These are phyloP conservation scores for Leucaena leucocephala DNA, from an alignment of 306 rosid genomes.

Conservation along the genomic window DNA sequence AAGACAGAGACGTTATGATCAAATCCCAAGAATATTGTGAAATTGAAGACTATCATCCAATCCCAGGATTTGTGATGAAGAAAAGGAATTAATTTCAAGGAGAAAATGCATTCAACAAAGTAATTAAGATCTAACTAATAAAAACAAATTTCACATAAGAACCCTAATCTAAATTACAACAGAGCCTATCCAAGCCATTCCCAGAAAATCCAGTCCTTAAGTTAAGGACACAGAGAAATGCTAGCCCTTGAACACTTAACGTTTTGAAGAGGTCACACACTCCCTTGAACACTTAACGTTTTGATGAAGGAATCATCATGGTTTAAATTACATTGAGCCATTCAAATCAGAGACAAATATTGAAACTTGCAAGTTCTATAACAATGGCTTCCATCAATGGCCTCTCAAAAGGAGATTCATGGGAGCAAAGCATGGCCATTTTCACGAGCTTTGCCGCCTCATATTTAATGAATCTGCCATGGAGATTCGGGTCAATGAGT, in stretches of 20 bases:
- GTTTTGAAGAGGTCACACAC: neutral
- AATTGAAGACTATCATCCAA: neutral
- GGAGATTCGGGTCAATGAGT: conserved; percentile 66
- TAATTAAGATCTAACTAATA: conserved; percentile 9
- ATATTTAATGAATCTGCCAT: conserved; percentile 70
- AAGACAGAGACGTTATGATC: neutral
- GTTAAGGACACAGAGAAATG: conserved; percentile 46
- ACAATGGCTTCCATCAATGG: conserved; percentile 80
- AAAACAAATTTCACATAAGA: conserved; percentile 21
- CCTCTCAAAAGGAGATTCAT: conserved; percentile 78
- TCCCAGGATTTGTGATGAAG: conserved; percentile 5
- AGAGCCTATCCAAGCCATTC: conserved; percentile 35
- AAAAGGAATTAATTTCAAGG: conserved; percentile 18
- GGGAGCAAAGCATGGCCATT: conserved; percentile 78
- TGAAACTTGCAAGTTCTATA: conserved; percentile 68
- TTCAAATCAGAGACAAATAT: conserved; percentile 60
- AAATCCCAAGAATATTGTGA: neutral
- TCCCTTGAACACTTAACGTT: conserved; percentile 46
- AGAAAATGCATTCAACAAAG: neutral
- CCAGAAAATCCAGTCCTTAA: conserved; percentile 55
- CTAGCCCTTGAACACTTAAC: conserved; percentile 47
- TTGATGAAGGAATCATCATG: neutral
- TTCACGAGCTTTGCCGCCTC: conserved; percentile 77
- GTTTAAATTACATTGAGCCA: neutral
- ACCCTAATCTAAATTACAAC: conserved; percentile 38